phyloP scores from a whole-genome alignment of 2,329 filamentous ascomycete genomes.

The Passalora sequoiae region DNA sequence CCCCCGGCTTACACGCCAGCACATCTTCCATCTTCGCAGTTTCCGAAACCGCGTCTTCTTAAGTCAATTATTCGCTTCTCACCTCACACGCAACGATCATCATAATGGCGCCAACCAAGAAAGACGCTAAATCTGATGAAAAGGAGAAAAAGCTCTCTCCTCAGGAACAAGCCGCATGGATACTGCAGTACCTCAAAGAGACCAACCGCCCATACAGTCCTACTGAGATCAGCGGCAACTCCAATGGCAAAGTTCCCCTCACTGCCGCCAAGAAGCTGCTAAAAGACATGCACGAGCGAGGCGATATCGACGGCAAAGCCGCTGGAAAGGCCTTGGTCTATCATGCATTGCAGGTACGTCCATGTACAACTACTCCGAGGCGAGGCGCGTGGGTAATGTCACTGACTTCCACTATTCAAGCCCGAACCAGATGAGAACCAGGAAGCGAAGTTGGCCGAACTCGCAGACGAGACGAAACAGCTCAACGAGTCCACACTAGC shows the following conservation, averaged over 20 bases:
- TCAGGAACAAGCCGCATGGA: conserved; percentile 27
- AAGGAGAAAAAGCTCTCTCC: conserved; percentile 30
- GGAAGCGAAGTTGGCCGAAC: conserved; percentile 45
- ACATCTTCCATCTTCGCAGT: no score
- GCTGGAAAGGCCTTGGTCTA: conserved; percentile 60
- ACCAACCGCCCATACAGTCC: conserved; percentile 34
- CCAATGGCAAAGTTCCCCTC: conserved; percentile 34
- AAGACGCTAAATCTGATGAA: conserved; percentile 18
- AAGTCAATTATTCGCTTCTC: no score
- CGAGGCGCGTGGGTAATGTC: background rate
- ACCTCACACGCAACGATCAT: background rate
- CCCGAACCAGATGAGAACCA: conserved; percentile 46
- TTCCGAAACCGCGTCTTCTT: no score
- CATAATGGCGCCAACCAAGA: conserved; percentile 32
- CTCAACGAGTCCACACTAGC: conserved; percentile 44
- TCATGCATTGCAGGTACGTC: conserved; percentile 46
- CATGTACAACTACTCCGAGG: background rate
- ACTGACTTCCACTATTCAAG: no score
- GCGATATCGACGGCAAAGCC: conserved; percentile 53
- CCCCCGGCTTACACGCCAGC: no score
- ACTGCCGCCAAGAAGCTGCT: conserved; percentile 56
- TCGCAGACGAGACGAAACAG: conserved; percentile 46
- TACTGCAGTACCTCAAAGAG: conserved; percentile 31
- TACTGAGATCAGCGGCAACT: conserved; percentile 34
- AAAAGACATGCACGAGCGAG: conserved; percentile 58